A percentile compares a stretch with the other conserved stretches of the same genome.
These are phyloP conservation scores for Diophrys sp. DNA, from an alignment of 73 alveolate genomes.

Conservation along the genomic window DNA sequence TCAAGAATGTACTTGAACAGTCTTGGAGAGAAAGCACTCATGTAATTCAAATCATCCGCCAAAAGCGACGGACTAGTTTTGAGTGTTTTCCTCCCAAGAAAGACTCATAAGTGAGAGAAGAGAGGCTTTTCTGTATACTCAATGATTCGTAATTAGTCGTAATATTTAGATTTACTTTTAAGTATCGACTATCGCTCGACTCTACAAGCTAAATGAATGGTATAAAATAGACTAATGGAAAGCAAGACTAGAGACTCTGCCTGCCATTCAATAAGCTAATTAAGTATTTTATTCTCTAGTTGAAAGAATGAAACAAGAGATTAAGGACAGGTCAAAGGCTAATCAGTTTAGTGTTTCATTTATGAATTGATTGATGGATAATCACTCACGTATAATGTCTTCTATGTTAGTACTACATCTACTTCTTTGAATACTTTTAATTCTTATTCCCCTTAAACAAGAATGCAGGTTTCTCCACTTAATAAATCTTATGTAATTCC, in stretches of 20 bases:
- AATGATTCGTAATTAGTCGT: too few relatives aligned
- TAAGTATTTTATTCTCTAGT: not conserved
- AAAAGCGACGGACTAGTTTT: too few relatives aligned
- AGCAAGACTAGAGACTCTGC: not conserved
- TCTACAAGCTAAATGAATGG: not conserved
- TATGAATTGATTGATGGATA: not conserved
- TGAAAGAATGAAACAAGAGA: not conserved
- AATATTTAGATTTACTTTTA: too few relatives aligned
- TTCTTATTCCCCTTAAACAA: not conserved
- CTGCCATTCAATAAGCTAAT: not conserved
- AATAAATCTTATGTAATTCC: slow-evolving; percentile 18
- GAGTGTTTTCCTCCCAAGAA: too few relatives aligned
- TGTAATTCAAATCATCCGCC: too few relatives aligned
- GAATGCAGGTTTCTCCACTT: slow-evolving; percentile 45
- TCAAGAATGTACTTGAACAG: too few relatives aligned
- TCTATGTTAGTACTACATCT: not conserved
- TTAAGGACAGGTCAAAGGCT: not conserved
- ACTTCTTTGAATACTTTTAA: not conserved
- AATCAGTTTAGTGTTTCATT: not conserved
- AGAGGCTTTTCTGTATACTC: too few relatives aligned
- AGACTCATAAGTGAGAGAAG: too few relatives aligned
- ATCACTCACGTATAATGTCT: not conserved
- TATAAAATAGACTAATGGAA: not conserved
- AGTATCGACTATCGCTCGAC: not conserved
- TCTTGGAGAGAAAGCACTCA: too few relatives aligned